These are phyloP conservation scores for Nicotiana knightiana DNA, from an alignment of 257 asterid species.

Conservation along the genomic window DNA sequence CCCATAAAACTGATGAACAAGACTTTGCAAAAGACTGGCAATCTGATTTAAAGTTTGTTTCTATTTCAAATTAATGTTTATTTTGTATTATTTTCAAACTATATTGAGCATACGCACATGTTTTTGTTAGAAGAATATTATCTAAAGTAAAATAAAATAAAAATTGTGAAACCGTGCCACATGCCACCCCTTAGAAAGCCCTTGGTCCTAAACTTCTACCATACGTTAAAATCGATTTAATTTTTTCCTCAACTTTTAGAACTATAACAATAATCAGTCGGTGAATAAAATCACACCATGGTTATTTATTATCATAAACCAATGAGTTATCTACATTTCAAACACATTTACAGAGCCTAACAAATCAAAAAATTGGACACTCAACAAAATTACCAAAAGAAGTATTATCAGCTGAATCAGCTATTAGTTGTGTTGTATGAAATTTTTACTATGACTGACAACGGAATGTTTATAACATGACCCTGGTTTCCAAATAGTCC, in stretches of 20 bases:
- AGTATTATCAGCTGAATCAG: slow-evolving; percentile 19
- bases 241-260: neutral
- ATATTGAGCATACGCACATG: too few relatives aligned
- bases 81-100: too few relatives aligned
- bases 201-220: neutral
- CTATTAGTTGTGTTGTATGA: slow-evolving; percentile 43
- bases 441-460: slow-evolving; percentile 62
- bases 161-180: too few relatives aligned
- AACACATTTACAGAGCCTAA: slow-evolving; percentile 54
- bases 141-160: too few relatives aligned
- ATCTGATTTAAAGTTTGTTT: too few relatives aligned
- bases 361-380: slow-evolving; percentile 42
- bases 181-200: neutral
- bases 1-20: too few relatives aligned
- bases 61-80: too few relatives aligned
- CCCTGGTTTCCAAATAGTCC: slow-evolving; percentile 75
- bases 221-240: neutral
- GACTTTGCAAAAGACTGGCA: too few relatives aligned
- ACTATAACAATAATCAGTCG: neutral
- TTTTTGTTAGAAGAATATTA: too few relatives aligned
- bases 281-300: neutral
- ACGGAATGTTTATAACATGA: slow-evolving; percentile 66
- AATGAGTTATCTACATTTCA: slow-evolving; percentile 43
- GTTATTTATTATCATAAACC: slow-evolving; percentile 14
- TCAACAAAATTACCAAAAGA: slow-evolving; percentile 16